phyloP scores from a whole-genome alignment of 257 asterid genomes.

The Perilla frutescens region DNA sequence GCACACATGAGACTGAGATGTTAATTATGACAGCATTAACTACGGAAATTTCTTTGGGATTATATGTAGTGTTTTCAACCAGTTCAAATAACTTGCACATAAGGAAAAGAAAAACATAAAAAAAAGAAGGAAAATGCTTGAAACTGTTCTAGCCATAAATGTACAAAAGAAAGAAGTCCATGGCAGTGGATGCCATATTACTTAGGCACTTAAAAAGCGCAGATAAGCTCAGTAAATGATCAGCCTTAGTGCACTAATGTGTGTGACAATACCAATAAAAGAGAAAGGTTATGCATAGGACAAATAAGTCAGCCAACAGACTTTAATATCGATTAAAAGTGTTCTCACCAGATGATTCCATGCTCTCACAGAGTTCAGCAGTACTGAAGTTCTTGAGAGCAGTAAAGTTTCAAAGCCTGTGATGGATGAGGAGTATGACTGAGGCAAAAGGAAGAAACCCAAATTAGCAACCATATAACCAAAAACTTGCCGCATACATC shows the following conservation, averaged over 20 bases:
- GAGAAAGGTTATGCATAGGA: background rate
- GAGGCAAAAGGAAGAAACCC: slow-evolving; percentile 20
- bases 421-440: slow-evolving; percentile 25
- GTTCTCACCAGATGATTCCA: slow-evolving; percentile 58
- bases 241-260: slow-evolving; percentile 5
- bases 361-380: slow-evolving; percentile 36
- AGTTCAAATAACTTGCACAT: slow-evolving; percentile 20
- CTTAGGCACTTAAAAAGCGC: background rate
- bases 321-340: slow-evolving; percentile 15
- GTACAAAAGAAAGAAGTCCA: slow-evolving; percentile 2
- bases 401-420: slow-evolving; percentile 27
- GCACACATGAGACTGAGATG: too few relatives aligned
- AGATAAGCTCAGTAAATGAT: slow-evolving; percentile 2
- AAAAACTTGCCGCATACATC: background rate
- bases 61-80: slow-evolving; percentile 4
- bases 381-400: slow-evolving; percentile 34
- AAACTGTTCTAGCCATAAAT: background rate
- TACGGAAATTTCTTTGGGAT: background rate
- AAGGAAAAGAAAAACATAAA: background rate
- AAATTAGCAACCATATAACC: slow-evolving; percentile 22
- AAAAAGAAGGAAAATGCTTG: background rate
- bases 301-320: slow-evolving; percentile 7
- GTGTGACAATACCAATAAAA: background rate
- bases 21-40: slow-evolving; percentile 19
- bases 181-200: slow-evolving; percentile 17